Evolutionary conservation across 1,284 basidiomycete species (phyloP).

Genomic region (Porogramme epimiltina): DNA sequence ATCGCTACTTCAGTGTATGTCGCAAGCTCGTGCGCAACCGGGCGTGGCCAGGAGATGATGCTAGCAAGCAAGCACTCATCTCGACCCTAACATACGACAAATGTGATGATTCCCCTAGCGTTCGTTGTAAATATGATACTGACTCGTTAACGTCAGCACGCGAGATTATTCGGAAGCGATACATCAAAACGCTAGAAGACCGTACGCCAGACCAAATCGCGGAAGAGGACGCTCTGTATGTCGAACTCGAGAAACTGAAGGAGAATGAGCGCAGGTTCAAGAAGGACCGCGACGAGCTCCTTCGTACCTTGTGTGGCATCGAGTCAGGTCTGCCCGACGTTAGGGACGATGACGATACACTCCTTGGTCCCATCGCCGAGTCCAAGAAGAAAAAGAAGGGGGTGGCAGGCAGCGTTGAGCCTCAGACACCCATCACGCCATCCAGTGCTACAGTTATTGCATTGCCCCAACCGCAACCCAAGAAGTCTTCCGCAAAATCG

Average conservation of each 20-base stretch:
- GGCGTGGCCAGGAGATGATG: constrained; percentile 81
- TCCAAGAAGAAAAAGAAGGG: constrained; percentile 50
- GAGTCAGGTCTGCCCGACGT: constrained; percentile 83
- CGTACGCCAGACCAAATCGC: constrained; percentile 88
- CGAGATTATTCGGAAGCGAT: constrained; percentile 88
- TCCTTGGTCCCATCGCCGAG: constrained; percentile 42
- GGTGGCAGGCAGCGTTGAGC: constrained; percentile 46
- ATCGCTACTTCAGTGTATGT: constrained; percentile 92
- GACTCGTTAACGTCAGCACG: constrained; percentile 55
- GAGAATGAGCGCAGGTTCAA: constrained; percentile 91
- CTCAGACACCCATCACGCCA: constrained; percentile 59
- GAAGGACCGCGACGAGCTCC: constrained; percentile 87
- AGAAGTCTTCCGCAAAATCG: constrained; percentile 52
- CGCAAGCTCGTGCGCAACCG: constrained; percentile 85
- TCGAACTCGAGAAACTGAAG: constrained; percentile 93
- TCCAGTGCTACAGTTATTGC: constrained; percentile 41
- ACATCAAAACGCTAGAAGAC: constrained; percentile 83
- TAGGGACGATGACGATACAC: constrained; percentile 57
- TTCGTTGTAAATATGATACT: neutral
- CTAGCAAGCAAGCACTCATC: constrained; percentile 67
- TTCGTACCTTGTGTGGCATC: constrained; percentile 82
- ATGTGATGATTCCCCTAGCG: constrained; percentile 43
- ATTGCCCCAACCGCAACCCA: constrained; percentile 45
- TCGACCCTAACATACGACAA: constrained; percentile 83
- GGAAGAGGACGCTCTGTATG: constrained; percentile 95